Conservation (phyloP, 768 basidiomycete genomes). For the Mycena olivaceomarginata region DNA sequence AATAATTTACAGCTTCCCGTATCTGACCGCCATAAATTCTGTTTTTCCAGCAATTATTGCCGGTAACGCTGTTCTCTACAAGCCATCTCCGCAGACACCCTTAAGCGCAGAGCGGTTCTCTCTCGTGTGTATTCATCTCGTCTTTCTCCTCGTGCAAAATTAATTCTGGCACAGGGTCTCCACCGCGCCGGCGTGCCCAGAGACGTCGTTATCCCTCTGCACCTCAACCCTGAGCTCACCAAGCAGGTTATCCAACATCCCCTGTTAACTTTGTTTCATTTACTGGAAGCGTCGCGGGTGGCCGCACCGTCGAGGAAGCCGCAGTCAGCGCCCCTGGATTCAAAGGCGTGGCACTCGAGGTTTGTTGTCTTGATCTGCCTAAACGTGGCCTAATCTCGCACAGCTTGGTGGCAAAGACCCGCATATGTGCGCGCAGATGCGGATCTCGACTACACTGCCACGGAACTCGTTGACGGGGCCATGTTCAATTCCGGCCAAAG, state of each 20-base stretch:
- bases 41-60: slow-evolving; percentile 94
- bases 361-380: slow-evolving; percentile 60
- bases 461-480: slow-evolving; percentile 94
- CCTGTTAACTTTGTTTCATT: slow-evolving; percentile 90
- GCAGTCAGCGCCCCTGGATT: slow-evolving; percentile 82
- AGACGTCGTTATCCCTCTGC: slow-evolving; percentile 84
- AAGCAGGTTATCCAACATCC: slow-evolving; percentile 78
- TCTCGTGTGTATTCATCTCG: slow-evolving; percentile 56
- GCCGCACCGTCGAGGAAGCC: slow-evolving; percentile 82
- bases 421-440: slow-evolving; percentile 95
- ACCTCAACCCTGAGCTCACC: slow-evolving; percentile 80
- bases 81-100: slow-evolving; percentile 98
- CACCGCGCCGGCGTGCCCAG: slow-evolving; percentile 85
- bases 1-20: slow-evolving; percentile 80
- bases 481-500: slow-evolving; percentile 99
- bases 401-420: slow-evolving; percentile 97
- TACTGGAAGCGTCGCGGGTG: slow-evolving; percentile 90
- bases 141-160: neutral
- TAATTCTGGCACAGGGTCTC: slow-evolving; percentile 56
- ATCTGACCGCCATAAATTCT: slow-evolving; percentile 93
- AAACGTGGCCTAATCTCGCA: slow-evolving; percentile 19
- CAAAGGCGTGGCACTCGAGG: slow-evolving; percentile 93
- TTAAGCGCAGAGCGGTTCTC: slow-evolving; percentile 89
- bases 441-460: slow-evolving; percentile 87
- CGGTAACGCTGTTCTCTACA: slow-evolving; percentile 93